These are phyloP conservation scores for Phaffia rhodozyma DNA, from an alignment of 1,284 basidiomycete genomes.

Conservation along the genomic window DNA sequence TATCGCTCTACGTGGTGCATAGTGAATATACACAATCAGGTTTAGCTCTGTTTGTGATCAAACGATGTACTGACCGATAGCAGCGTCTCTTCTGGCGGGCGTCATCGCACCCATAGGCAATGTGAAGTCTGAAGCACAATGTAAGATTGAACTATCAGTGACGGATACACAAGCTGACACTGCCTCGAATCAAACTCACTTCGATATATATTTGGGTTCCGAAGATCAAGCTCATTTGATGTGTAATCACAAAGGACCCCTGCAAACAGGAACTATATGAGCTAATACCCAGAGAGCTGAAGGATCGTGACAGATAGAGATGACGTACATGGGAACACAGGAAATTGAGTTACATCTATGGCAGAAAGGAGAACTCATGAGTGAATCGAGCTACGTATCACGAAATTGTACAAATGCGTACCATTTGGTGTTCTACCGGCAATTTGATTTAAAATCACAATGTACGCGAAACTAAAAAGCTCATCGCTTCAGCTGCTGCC, in stretches of 20 bases:
- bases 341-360: conserved; percentile 82
- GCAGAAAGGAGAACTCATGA: conserved; percentile 22
- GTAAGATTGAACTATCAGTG: background rate
- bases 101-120: conserved; percentile 89
- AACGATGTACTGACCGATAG: conserved; percentile 33
- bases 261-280: conserved; percentile 27
- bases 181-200: conserved; percentile 42
- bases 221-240: conserved; percentile 60
- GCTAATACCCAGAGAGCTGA: background rate
- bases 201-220: conserved; percentile 53
- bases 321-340: conserved; percentile 67
- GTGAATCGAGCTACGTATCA: conserved; percentile 17
- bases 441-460: conserved; percentile 74
- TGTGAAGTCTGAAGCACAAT: conserved; percentile 39
- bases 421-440: conserved; percentile 80
- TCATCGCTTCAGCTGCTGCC: background rate
- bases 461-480: conserved; percentile 58
- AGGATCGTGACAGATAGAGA: background rate
- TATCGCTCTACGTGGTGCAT: conserved; percentile 46
- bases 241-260: conserved; percentile 81
- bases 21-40: background rate
- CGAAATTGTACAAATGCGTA: conserved; percentile 21
- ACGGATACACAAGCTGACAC: too few relatives aligned
- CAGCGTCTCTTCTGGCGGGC: conserved; percentile 55
- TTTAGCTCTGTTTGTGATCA: background rate